Conservation (phyloP, 1,284 basidiomycete species). For the Tilletia setariae region DNA sequence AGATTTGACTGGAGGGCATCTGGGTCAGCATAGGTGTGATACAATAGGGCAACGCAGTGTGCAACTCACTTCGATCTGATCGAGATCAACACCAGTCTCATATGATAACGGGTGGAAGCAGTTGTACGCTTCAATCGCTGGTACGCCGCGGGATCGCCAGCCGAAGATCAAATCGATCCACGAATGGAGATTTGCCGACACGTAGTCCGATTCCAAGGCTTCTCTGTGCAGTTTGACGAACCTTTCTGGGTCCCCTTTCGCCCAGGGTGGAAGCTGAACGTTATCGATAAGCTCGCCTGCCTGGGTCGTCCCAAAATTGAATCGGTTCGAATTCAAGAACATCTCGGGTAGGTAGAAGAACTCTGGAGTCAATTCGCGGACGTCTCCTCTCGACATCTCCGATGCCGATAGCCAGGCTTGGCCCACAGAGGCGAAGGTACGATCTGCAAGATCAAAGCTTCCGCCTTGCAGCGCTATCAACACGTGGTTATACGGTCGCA, state of each 20-base stretch:
- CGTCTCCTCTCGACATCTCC: slow-evolving; percentile 81
- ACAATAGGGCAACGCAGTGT: not conserved
- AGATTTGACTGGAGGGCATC: slow-evolving; percentile 62
- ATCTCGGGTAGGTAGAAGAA: slow-evolving; percentile 67
- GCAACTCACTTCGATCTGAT: slow-evolving; percentile 64
- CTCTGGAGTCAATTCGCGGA: slow-evolving; percentile 89
- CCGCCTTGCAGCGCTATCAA: slow-evolving; percentile 56
- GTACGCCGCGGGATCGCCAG: slow-evolving; percentile 39
- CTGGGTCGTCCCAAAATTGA: slow-evolving; percentile 76
- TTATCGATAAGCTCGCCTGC: slow-evolving; percentile 79
- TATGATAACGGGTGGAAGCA: slow-evolving; percentile 93
- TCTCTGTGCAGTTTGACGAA: slow-evolving; percentile 79
- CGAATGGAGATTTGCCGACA: slow-evolving; percentile 75
- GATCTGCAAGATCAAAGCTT: slow-evolving; percentile 93
- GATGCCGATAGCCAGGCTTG: slow-evolving; percentile 82
- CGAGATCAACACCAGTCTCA: slow-evolving; percentile 61
- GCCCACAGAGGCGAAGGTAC: slow-evolving; percentile 71
- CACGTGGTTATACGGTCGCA: slow-evolving; percentile 63
- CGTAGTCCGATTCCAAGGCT: slow-evolving; percentile 83
- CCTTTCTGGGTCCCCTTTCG: slow-evolving; percentile 74
- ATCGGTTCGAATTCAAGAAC: slow-evolving; percentile 59
- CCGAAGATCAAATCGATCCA: slow-evolving; percentile 78
- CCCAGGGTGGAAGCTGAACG: slow-evolving; percentile 88
- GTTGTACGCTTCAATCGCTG: slow-evolving; percentile 65
- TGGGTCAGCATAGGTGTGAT: not conserved